Evolutionary conservation across 2,329 filamentous ascomycete genomes (phyloP).

Genomic region (Talaromyces verruculosus): DNA sequence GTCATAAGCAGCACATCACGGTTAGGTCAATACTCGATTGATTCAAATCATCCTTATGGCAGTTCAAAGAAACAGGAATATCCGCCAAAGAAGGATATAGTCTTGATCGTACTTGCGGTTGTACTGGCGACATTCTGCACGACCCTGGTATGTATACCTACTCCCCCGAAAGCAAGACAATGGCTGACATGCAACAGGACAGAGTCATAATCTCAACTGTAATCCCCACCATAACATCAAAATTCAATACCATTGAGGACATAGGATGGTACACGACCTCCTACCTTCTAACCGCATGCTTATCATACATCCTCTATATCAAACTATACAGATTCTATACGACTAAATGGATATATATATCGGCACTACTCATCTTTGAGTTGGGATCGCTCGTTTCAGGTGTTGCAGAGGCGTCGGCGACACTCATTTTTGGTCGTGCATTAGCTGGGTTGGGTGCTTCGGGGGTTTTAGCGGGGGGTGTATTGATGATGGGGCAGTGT

Average conservation of each 20-base stretch:
- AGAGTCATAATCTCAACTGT: conserved; percentile 42
- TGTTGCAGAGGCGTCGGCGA: conserved; percentile 32
- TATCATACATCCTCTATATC: conserved; percentile 40
- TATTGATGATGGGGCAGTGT: conserved; percentile 32
- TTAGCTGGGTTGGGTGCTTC: conserved; percentile 35
- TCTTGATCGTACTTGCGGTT: background rate
- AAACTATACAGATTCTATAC: conserved; percentile 38
- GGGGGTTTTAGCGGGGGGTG: conserved; percentile 32
- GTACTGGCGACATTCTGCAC: conserved; percentile 8
- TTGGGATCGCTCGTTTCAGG: conserved; percentile 38
- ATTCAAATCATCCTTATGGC: background rate
- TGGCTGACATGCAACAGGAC: conserved; percentile 19
- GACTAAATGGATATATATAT: conserved; percentile 39
- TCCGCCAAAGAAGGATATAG: conserved; percentile 5
- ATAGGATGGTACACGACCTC: conserved; percentile 47
- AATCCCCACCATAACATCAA: conserved; percentile 43
- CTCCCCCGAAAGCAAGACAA: too few relatives aligned
- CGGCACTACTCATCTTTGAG: conserved; percentile 38
- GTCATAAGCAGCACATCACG: background rate
- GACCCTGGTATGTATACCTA: background rate
- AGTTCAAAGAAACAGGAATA: background rate
- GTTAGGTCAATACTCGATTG: background rate
- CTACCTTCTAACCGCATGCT: conserved; percentile 39
- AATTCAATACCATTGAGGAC: conserved; percentile 44
- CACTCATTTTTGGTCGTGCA: conserved; percentile 38